phyloP scores from a whole-genome alignment of 2,329 filamentous ascomycete species.

The Alternaria dauci region DNA sequence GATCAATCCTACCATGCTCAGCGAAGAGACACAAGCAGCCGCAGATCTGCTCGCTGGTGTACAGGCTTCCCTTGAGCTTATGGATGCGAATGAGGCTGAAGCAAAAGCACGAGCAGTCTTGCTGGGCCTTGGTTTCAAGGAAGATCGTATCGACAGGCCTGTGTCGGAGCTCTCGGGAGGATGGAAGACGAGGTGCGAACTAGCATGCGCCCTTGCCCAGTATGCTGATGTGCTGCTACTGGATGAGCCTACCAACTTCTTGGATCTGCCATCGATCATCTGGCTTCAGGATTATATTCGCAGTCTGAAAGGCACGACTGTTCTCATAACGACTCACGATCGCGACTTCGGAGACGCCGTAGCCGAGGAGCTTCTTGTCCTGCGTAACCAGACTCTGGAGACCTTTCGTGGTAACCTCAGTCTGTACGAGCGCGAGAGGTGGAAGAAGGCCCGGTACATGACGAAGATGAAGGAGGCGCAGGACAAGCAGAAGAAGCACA shows the following conservation, averaged over 20 bases:
- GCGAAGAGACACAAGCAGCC: constrained; percentile 73
- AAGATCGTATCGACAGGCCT: constrained; percentile 66
- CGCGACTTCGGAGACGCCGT: constrained; percentile 80
- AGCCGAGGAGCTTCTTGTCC: constrained; percentile 76
- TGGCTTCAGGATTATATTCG: constrained; percentile 81
- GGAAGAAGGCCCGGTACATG: constrained; percentile 73
- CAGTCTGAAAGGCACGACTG: constrained; percentile 66
- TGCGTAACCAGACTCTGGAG: constrained; percentile 74
- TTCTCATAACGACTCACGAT: constrained; percentile 85
- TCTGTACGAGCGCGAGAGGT: constrained; percentile 72
- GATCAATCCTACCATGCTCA: constrained; percentile 65
- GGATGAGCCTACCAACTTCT: constrained; percentile 87
- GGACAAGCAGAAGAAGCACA: constrained; percentile 80
- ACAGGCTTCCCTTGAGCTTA: constrained; percentile 70
- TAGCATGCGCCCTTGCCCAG: constrained; percentile 69
- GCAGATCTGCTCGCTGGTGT: constrained; percentile 74
- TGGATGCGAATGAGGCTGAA: constrained; percentile 70
- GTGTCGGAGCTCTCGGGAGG: constrained; percentile 75
- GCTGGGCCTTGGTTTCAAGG: constrained; percentile 74
- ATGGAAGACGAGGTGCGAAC: constrained; percentile 55
- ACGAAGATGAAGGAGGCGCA: constrained; percentile 82
- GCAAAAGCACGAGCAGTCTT: constrained; percentile 69
- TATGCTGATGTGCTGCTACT: constrained; percentile 80
- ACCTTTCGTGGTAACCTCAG: constrained; percentile 79
- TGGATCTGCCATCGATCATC: constrained; percentile 82